phyloP scores from a whole-genome alignment of 2,329 filamentous ascomycete species.

The Fusarium sp. region DNA sequence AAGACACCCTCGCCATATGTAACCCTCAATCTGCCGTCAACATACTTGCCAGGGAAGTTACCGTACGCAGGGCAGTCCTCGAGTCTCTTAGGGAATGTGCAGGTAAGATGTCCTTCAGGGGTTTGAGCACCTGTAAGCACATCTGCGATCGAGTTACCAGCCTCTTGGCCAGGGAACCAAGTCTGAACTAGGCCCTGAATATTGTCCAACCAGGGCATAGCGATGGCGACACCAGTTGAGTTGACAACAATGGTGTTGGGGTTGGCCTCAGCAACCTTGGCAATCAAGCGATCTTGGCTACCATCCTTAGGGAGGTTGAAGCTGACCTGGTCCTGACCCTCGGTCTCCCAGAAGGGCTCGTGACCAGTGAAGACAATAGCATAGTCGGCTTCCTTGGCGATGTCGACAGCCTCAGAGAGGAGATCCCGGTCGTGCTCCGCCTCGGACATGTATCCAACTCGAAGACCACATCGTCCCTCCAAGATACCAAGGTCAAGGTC shows the following conservation, averaged over 20 bases:
- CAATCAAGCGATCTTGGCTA: constrained; percentile 71
- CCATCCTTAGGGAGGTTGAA: constrained; percentile 72
- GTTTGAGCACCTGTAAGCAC: constrained; percentile 74
- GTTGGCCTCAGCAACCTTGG: constrained; percentile 67
- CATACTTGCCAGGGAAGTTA: constrained; percentile 67
- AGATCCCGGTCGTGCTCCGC: constrained; percentile 53
- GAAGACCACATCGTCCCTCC: constrained; percentile 49
- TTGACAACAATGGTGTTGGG: constrained; percentile 71
- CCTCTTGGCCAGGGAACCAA: constrained; percentile 79
- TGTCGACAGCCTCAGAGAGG: constrained; percentile 63
- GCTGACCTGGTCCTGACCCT: constrained; percentile 79
- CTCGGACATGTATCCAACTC: constrained; percentile 50
- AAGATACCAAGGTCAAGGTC: constrained; percentile 51
- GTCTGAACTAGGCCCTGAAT: constrained; percentile 72
- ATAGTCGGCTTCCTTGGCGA: constrained; percentile 70
- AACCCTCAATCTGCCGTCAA: constrained; percentile 63
- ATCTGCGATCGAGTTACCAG: constrained; percentile 76
- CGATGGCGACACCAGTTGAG: constrained; percentile 73
- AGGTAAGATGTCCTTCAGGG: constrained; percentile 73
- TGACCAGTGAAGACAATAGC: constrained; percentile 69
- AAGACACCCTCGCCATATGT: constrained; percentile 78
- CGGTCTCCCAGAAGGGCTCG: constrained; percentile 60
- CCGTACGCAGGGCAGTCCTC: constrained; percentile 75
- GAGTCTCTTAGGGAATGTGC: constrained; percentile 70
- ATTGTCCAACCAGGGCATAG: constrained; percentile 67